These are phyloP conservation scores for Coffea canephora DNA, from an alignment of 257 asterid species.

Conservation along the genomic window DNA sequence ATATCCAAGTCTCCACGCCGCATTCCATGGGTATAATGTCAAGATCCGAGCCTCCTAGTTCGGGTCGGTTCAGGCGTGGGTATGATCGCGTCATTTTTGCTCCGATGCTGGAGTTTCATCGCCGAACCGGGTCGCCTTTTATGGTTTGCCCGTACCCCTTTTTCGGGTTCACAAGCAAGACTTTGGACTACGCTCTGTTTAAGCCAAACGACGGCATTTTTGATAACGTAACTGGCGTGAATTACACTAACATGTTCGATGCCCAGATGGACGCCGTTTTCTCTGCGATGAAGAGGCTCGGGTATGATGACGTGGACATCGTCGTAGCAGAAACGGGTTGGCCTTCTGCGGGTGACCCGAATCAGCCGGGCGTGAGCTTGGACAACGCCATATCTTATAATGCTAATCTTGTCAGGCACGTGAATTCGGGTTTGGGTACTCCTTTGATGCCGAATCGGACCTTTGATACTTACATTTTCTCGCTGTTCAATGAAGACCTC, in stretches of 20 bases:
- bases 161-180: constrained; percentile 27
- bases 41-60: constrained; percentile 36
- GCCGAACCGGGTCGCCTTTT: constrained; percentile 38
- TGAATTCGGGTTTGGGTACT: constrained; percentile 42
- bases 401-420: constrained; percentile 32
- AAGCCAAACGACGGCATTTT: constrained; percentile 39
- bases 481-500: constrained; percentile 45
- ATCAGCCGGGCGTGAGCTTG: constrained; percentile 29
- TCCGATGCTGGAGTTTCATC: constrained; percentile 45
- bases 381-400: constrained; percentile 39
- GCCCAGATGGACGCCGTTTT: constrained; percentile 47
- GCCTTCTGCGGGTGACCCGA: constrained; percentile 50
- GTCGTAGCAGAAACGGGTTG: constrained; percentile 55
- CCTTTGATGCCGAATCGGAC: constrained; percentile 50
- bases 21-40: constrained; percentile 40
- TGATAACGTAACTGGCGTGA: constrained; percentile 28
- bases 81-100: constrained; percentile 33
- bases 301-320: constrained; percentile 50
- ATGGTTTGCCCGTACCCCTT: constrained; percentile 51
- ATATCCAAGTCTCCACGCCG: constrained; percentile 38
- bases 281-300: constrained; percentile 47
- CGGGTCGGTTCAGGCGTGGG: constrained; percentile 34
- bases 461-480: constrained; percentile 40
- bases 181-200: constrained; percentile 37
- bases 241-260: constrained; percentile 45